Evolutionary conservation across 1,284 basidiomycete species (phyloP).

Genomic region (Tetrapyrgos nigripes): DNA sequence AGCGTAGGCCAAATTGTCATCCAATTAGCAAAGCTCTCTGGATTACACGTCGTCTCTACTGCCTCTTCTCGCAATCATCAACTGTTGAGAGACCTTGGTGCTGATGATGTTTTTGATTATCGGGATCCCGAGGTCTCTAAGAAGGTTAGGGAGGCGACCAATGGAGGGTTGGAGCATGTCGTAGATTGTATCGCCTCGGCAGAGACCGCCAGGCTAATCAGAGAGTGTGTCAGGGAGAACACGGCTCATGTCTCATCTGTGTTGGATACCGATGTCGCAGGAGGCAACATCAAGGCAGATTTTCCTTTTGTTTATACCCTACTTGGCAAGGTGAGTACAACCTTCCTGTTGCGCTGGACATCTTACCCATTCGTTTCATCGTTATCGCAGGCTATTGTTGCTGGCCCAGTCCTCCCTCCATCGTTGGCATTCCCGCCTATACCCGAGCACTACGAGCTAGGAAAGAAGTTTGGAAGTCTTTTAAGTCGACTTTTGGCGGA

Average conservation of each 20-base stretch:
- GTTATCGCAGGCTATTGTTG: neutral
- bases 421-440: slow-evolving; percentile 8
- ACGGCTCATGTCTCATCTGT: slow-evolving; percentile 12
- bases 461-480: slow-evolving; percentile 16
- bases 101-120: slow-evolving; percentile 43
- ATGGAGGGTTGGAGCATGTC: slow-evolving; percentile 17
- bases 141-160: slow-evolving; percentile 24
- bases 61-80: slow-evolving; percentile 44
- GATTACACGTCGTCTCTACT: slow-evolving; percentile 44
- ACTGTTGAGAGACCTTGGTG: slow-evolving; percentile 46
- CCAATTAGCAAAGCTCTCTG: slow-evolving; percentile 44
- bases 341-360: neutral
- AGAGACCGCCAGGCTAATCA: slow-evolving; percentile 19
- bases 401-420: slow-evolving; percentile 5
- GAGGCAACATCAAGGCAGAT: slow-evolving; percentile 14
- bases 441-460: slow-evolving; percentile 23
- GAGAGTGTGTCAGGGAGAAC: slow-evolving; percentile 9
- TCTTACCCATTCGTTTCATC: neutral
- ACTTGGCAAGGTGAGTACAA: slow-evolving; percentile 20
- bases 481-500: slow-evolving; percentile 17
- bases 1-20: slow-evolving; percentile 49
- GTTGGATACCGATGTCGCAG: slow-evolving; percentile 2
- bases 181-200: slow-evolving; percentile 26
- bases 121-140: slow-evolving; percentile 26
- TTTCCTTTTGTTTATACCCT: slow-evolving; percentile 25